Percentiles rank a stretch among this genome's conserved stretches.
phyloP scores from a whole-genome alignment of 495 filamentous ascomycete genomes.

The Aspergillus saccharolyticus region DNA sequence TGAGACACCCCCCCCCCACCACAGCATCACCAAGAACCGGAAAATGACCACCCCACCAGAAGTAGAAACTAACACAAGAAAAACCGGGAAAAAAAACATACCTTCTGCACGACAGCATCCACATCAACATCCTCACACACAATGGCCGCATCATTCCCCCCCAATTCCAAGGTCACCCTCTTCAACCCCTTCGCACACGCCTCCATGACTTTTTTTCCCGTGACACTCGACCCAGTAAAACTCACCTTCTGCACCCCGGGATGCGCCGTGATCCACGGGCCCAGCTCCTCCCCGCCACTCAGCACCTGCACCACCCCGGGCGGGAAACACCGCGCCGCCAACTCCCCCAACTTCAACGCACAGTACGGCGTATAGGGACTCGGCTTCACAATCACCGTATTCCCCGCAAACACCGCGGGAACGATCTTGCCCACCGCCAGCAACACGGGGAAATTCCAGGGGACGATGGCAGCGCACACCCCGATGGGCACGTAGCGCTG shows the following conservation, averaged over 20 bases:
- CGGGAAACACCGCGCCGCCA: slow-evolving; percentile 57
- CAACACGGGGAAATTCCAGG: slow-evolving; percentile 58
- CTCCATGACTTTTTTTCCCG: slow-evolving; percentile 61
- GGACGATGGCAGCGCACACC: slow-evolving; percentile 55
- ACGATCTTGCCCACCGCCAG: slow-evolving; percentile 54
- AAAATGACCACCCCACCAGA: too few relatives aligned
- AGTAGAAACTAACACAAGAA: too few relatives aligned
- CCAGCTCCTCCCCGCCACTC: slow-evolving; percentile 62
- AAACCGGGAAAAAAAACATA: slow-evolving; percentile 12
- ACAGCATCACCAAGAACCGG: too few relatives aligned
- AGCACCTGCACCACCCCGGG: slow-evolving; percentile 63
- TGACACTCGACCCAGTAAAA: slow-evolving; percentile 62
- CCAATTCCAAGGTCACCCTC: slow-evolving; percentile 53
- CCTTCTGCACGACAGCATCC: slow-evolving; percentile 49
- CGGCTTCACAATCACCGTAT: slow-evolving; percentile 56
- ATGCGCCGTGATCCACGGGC: slow-evolving; percentile 53
- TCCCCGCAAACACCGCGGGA: slow-evolving; percentile 53
- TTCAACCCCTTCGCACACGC: slow-evolving; percentile 59
- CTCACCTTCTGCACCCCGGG: slow-evolving; percentile 60
- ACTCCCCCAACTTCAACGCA: slow-evolving; percentile 57
- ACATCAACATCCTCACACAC: slow-evolving; percentile 59
- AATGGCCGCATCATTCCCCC: slow-evolving; percentile 62
- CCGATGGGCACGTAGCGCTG: slow-evolving; percentile 54
- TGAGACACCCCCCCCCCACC: too few relatives aligned
- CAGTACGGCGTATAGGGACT: slow-evolving; percentile 66